Evolutionary conservation across 306 rosid species (phyloP).

Genomic region (Gastrolobium bilobum): DNA sequence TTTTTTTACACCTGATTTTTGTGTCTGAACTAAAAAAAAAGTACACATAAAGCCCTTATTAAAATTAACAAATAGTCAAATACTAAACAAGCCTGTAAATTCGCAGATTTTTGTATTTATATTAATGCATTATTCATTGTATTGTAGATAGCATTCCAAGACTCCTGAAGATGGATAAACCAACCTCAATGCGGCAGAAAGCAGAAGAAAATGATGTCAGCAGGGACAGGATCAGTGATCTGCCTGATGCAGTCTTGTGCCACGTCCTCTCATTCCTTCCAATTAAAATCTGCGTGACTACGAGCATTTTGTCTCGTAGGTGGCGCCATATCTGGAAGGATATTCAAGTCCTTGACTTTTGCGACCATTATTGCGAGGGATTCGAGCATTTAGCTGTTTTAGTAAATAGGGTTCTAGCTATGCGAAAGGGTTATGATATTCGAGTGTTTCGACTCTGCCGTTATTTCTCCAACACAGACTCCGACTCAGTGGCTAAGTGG

Average conservation of each 20-base stretch:
- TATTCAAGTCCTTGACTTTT: not conserved
- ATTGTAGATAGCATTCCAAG: too few relatives aligned
- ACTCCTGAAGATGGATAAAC: too few relatives aligned
- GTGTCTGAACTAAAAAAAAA: too few relatives aligned
- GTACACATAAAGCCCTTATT: too few relatives aligned
- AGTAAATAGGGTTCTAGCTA: not conserved
- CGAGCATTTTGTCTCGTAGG: too few relatives aligned
- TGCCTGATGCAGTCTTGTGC: slow-evolving; percentile 25
- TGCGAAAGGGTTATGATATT: not conserved
- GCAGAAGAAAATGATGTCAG: not conserved
- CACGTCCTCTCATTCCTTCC: slow-evolving; percentile 39
- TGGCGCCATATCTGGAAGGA: not conserved
- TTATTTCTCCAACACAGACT: not conserved
- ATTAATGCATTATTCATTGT: too few relatives aligned
- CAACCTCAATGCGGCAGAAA: not conserved
- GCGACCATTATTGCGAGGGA: not conserved
- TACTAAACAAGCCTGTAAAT: too few relatives aligned
- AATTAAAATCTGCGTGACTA: not conserved
- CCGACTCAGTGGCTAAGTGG: not conserved
- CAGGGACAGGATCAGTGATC: not conserved
- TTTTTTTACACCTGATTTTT: too few relatives aligned
- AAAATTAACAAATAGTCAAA: too few relatives aligned
- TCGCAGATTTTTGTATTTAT: too few relatives aligned
- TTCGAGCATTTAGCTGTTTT: not conserved
- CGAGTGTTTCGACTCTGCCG: not conserved